These are phyloP conservation scores for Leccinum colubrinum DNA, from an alignment of 1,284 basidiomycete species.

Conservation along the genomic window DNA sequence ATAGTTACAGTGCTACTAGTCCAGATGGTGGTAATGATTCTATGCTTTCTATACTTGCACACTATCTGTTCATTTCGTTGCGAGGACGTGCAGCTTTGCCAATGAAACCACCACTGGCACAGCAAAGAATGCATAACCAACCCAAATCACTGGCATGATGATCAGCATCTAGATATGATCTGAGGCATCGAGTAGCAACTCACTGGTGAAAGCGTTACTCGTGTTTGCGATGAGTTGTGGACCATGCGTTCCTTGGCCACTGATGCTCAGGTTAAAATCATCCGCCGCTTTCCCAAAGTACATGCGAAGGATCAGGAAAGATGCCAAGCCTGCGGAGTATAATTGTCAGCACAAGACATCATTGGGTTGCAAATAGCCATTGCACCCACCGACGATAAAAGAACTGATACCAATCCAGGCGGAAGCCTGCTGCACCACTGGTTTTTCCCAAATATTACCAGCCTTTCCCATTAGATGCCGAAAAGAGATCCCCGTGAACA, in stretches of 20 bases:
- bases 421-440: slow-evolving; percentile 54
- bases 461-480: slow-evolving; percentile 61
- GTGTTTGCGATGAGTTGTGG: slow-evolving; percentile 61
- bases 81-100: slow-evolving; percentile 64
- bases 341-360: slow-evolving; percentile 1
- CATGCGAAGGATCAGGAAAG: slow-evolving; percentile 72
- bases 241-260: slow-evolving; percentile 46
- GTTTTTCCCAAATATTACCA: slow-evolving; percentile 52
- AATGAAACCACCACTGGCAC: slow-evolving; percentile 69
- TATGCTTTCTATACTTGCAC: neutral
- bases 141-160: slow-evolving; percentile 61
- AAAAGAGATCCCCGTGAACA: slow-evolving; percentile 66
- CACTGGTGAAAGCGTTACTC: slow-evolving; percentile 76
- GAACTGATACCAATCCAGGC: slow-evolving; percentile 76
- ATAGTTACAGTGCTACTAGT: slow-evolving; percentile 4
- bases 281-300: slow-evolving; percentile 78
- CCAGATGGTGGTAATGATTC: neutral
- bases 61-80: slow-evolving; percentile 35
- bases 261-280: slow-evolving; percentile 69
- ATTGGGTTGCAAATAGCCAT: neutral
- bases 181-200: slow-evolving; percentile 29
- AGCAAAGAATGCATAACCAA: slow-evolving; percentile 71
- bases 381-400: slow-evolving; percentile 61
- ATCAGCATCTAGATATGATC: slow-evolving; percentile 7
- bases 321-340: slow-evolving; percentile 51